Evolutionary conservation across 73 alveolate genomes (phyloP), one percentile per base, ranked within the genome.

Genomic region (Paramecium tetraurelia): DNA sequence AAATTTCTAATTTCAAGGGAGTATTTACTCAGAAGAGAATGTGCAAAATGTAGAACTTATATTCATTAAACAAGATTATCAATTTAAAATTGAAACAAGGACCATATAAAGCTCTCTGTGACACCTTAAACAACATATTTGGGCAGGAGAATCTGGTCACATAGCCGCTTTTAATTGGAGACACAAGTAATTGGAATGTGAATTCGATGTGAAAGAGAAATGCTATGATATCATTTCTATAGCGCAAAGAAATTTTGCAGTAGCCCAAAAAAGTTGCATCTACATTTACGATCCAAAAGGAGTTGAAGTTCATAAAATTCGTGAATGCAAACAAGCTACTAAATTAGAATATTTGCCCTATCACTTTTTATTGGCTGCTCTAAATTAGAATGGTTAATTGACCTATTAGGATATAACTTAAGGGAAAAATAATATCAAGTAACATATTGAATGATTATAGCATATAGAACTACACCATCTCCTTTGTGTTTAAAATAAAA

Each of bases 81-180:
- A 97, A 96, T 92, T 57, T 97, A 40, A 58, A 70, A 18, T 86
- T 97, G 11, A 95, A 92, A 68, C 93, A 86, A 87, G 99, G 99
- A 18, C 99, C 99, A 16, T 97, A 97, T 94, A 44, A 46, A 80
- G n/a, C 21, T 80, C 4, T 22, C 46, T 16, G 72, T 48, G 43
- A 80, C 70, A 12, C 75, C 90, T 11, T 20, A 40, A 80, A 80
- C 95, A 36, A 41, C 97, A 10, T 98, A 97, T 93, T 95, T 95
- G 80, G 80, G 96, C 98, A 88, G 99, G 99, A n/a, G 93, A 96
- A 85, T 92, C 93, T 92, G 99, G 99, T 2, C 99, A 98, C 92
- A 53, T 98, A 41, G 86, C 99, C 9, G 77, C 97, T 87, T 58
- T 98, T 59, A 97, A 98, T 92, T 98, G 99, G 98, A 96, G 95